Conservation (phyloP, 2,329 filamentous ascomycete genomes). For the Chaetomium olivaceum region DNA sequence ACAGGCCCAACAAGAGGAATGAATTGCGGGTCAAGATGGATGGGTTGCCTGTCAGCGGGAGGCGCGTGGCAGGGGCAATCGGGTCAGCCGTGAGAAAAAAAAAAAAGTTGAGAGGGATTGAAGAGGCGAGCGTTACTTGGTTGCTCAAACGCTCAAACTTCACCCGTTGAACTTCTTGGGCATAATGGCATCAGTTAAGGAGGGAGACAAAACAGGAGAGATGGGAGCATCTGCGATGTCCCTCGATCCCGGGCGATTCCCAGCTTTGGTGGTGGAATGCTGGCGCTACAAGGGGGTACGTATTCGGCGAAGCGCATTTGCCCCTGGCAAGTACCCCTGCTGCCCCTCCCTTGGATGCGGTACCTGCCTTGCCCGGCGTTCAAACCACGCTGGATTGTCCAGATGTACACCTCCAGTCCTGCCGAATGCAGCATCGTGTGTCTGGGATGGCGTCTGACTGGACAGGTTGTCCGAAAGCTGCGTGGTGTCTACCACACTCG, state of each 20-base stretch:
- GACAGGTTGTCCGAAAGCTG: slow-evolving; percentile 17
- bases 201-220: not conserved
- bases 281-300: slow-evolving; percentile 21
- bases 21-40: slow-evolving; percentile 24
- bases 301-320: slow-evolving; percentile 19
- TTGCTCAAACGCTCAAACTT: not conserved
- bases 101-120: slow-evolving; percentile 14
- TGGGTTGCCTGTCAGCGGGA: slow-evolving; percentile 19
- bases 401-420: not conserved
- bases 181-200: slow-evolving; percentile 1
- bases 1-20: slow-evolving; percentile 15
- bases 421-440: slow-evolving; percentile 29
- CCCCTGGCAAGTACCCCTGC: slow-evolving; percentile 22
- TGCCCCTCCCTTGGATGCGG: slow-evolving; percentile 16
- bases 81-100: slow-evolving; percentile 16
- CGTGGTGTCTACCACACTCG: not conserved
- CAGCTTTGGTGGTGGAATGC: slow-evolving; percentile 15
- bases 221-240: not conserved
- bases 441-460: slow-evolving; percentile 21
- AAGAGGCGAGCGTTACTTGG: not conserved
- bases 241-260: slow-evolving; percentile 1
- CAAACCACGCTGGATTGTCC: slow-evolving; percentile 11
- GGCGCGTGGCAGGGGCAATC: slow-evolving; percentile 23
- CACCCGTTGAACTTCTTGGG: not conserved
- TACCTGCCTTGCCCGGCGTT: slow-evolving; percentile 15